Conservation (phyloP, 73 alveolate genomes). For the Tetrahymena malaccensis region DNA sequence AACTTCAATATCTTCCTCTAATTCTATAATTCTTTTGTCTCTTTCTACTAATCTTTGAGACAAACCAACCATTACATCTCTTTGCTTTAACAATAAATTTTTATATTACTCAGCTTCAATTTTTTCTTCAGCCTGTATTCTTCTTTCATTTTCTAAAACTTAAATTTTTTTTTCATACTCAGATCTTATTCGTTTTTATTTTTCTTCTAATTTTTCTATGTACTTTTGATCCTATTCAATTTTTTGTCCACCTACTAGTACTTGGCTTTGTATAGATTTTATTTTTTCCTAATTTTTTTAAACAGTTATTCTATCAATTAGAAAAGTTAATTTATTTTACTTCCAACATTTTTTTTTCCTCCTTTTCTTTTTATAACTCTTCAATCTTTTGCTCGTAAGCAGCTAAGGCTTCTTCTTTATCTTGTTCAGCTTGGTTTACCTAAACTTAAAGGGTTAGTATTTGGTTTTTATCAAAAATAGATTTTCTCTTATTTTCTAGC, state of each 20-base stretch:
- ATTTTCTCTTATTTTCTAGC: slow-evolving; percentile 72
- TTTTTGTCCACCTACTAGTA: slow-evolving; percentile 93
- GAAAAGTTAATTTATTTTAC: slow-evolving; percentile 32
- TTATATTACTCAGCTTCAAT: slow-evolving; percentile 94
- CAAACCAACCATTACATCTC: slow-evolving; percentile 98
- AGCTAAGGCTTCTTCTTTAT: slow-evolving; percentile 88
- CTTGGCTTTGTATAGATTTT: slow-evolving; percentile 83
- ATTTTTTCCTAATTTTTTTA: slow-evolving; percentile 40
- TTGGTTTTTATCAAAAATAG: slow-evolving; percentile 74
- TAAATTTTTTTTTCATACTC: slow-evolving; percentile 80
- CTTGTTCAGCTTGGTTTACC: slow-evolving; percentile 87
- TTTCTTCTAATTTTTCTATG: slow-evolving; percentile 82
- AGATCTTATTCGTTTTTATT: slow-evolving; percentile 54
- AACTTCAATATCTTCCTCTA: slow-evolving; percentile 92
- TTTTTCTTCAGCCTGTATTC: slow-evolving; percentile 84
- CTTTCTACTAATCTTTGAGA: slow-evolving; percentile 95
- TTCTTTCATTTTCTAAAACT: slow-evolving; percentile 89
- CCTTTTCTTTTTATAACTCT: slow-evolving; percentile 86
- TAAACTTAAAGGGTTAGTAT: background rate
- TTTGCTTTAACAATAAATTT: slow-evolving; percentile 90
- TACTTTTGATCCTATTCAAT: slow-evolving; percentile 93
- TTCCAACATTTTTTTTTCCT: slow-evolving; percentile 89
- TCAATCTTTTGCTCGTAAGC: slow-evolving; percentile 89
- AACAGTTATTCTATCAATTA: background rate
- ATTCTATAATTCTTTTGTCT: slow-evolving; percentile 93